Percentiles rank a stretch among this genome's conserved stretches.
These are phyloP conservation scores for Xylariales sp. DNA, from an alignment of 2,329 filamentous ascomycete genomes.

Conservation along the genomic window DNA sequence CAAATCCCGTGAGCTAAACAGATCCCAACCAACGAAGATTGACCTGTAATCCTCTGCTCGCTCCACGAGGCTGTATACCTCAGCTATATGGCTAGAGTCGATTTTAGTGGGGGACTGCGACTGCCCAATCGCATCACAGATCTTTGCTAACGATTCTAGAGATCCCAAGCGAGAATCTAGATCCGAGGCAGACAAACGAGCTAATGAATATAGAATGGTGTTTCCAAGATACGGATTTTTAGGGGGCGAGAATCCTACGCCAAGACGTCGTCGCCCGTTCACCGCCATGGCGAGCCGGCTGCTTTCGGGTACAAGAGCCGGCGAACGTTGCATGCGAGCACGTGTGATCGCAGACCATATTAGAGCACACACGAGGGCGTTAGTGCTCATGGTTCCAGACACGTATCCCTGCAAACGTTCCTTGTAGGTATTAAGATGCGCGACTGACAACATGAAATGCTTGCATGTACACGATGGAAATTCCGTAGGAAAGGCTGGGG, in stretches of 20 bases:
- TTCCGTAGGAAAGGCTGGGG: conserved; percentile 4
- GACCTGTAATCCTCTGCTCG: conserved; percentile 1
- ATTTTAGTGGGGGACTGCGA: conserved; percentile 9
- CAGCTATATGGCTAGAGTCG: background rate
- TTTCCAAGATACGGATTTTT: conserved; percentile 11
- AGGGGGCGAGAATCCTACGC: background rate
- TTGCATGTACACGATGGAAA: conserved; percentile 4
- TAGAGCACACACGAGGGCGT: conserved; percentile 6
- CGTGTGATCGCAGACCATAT: conserved; percentile 14
- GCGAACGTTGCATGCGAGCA: background rate
- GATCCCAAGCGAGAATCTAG: background rate
- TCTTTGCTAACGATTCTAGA: background rate
- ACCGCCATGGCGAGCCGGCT: conserved; percentile 17
- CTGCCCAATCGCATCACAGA: background rate
- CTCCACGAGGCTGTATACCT: conserved; percentile 3
- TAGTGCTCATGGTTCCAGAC: background rate
- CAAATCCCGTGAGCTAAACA: conserved; percentile 13
- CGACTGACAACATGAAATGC: conserved; percentile 2
- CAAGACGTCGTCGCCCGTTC: background rate
- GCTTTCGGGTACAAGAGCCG: background rate
- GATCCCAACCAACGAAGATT: conserved; percentile 9
- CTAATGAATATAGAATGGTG: background rate
- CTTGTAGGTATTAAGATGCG: background rate
- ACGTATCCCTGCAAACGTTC: background rate
- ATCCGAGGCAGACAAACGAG: background rate